A percentile compares a stretch with the other conserved stretches of the same genome.
Evolutionary conservation across 345 rosid species (phyloP).

Genomic region (Kandelia obovata): DNA sequence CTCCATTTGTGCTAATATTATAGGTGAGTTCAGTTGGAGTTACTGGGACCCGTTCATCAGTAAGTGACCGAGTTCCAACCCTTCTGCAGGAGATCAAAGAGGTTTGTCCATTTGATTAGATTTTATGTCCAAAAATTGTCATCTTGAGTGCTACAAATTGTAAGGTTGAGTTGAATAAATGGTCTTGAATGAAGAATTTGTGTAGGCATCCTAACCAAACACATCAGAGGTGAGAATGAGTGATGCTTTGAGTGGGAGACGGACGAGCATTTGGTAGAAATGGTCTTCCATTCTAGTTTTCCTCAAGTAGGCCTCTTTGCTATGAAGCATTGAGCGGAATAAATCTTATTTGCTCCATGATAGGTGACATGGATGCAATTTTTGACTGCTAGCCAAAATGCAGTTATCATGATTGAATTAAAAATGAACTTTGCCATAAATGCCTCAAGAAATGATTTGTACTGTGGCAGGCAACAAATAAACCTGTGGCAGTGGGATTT

Average conservation of each 20-base stretch:
- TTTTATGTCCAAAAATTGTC: not conserved
- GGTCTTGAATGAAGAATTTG: not conserved
- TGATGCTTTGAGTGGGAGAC: not conserved
- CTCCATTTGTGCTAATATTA: constrained; percentile 13
- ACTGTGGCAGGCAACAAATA: constrained; percentile 44
- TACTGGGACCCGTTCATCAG: constrained; percentile 80
- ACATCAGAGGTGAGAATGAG: not conserved
- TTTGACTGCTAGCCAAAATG: not conserved
- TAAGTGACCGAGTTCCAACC: constrained; percentile 56
- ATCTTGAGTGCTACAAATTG: not conserved
- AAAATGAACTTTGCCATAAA: not conserved
- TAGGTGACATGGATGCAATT: not conserved
- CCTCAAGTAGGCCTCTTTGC: not conserved
- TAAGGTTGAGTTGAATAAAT: not conserved
- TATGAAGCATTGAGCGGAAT: not conserved
- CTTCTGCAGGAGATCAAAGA: constrained; percentile 67
- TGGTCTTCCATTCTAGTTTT: not conserved
- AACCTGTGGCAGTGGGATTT: constrained; percentile 83
- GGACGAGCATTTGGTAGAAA: not conserved
- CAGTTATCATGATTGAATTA: not conserved
- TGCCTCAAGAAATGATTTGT: constrained; percentile 4
- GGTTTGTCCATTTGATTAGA: constrained; percentile 31
- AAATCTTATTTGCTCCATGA: not conserved
- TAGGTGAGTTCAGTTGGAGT: constrained; percentile 91
- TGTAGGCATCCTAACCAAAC: not conserved